Base-by-base conservation (phyloP, 2,329 filamentous ascomycete genomes). In the Fusarium newnesense region DNA sequence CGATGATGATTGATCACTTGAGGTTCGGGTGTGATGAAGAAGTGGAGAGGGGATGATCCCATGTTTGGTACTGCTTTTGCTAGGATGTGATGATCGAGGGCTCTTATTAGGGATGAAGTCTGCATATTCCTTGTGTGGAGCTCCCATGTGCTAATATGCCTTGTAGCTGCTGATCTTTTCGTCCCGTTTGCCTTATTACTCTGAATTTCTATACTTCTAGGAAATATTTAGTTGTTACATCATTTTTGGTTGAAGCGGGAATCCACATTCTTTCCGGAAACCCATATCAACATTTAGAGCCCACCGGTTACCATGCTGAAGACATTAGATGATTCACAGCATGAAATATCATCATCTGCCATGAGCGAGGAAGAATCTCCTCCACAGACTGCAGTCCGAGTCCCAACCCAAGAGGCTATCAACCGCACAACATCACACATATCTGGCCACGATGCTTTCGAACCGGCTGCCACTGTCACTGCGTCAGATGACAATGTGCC, bases 391-490 rank as follows among this genome's bases (percentile, higher is more conserved):
- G 50, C 47, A 46, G 53, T 36, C 24, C 49, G 42, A 58, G 47
- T 16, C 28, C 28, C 37, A 49, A 40, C 46, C 30, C 40, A 49
- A 37, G 66, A 49, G 19, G 30, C 52, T 34, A 58, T 78, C 13
- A 69, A 76, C 57, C 80, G 74, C 34, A 72, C 78, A 37, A 64
- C 70, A 7, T 80, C 80, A 26, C 77, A 78, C 56, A 67, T 80
- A n/a, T 81, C 79, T 5, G 79, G 79, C 9, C 75, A 76, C 12
- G 79, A 81, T 54, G 70, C 72, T 56, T 67, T 80, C 53, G 78
- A 79, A 42, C 59, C 75, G 53, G 61, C 62, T 26, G 59, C 60
- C 36, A 56, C 49, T n/a, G 40, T 36, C 36, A 36, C 63, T 19
- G 58, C 52, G 2, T 54, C 69, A 43, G 57, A 65, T 28, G 37